These are phyloP conservation scores for Sporothrix dimorphospora DNA, from an alignment of 2,329 filamentous ascomycete species.

Conservation along the genomic window DNA sequence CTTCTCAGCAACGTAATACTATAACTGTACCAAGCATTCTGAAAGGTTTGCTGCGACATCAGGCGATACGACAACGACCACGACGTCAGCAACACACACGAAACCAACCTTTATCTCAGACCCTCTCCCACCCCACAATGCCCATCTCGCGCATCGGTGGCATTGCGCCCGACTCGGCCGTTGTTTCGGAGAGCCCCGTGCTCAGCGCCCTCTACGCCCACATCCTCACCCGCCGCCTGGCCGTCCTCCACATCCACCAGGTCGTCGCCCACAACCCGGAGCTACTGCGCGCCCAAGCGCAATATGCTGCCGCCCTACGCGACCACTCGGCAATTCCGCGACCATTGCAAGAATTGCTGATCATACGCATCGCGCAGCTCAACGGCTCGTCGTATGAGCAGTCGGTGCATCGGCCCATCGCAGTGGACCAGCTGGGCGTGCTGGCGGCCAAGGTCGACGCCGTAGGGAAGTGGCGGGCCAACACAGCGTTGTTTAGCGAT, in stretches of 20 bases:
- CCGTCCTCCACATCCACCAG: not conserved
- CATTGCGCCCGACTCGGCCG: not conserved
- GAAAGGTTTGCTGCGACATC: too few species aligned
- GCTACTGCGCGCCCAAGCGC: not conserved
- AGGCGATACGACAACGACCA: too few species aligned
- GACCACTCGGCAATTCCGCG: not conserved
- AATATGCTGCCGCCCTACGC: not conserved
- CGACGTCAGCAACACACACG: too few species aligned
- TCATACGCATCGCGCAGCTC: not conserved
- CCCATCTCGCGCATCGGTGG: not conserved
- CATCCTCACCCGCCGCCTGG: not conserved
- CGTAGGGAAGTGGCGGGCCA: not conserved
- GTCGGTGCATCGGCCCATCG: not conserved
- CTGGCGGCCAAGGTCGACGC: not conserved
- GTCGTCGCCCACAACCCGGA: not conserved
- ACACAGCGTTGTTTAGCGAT: not conserved
- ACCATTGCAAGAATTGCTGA: not conserved
- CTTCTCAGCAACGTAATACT: too few species aligned
- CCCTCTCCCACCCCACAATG: too few species aligned
- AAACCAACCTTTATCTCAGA: too few species aligned
- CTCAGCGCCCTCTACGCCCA: not conserved
- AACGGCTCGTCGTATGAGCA: not conserved
- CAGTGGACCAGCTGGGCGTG: not conserved
- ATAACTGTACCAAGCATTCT: too few species aligned
- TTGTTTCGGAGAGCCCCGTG: not conserved